Conservation (phyloP, 495 filamentous ascomycete species). For the Extremus antarcticus region DNA sequence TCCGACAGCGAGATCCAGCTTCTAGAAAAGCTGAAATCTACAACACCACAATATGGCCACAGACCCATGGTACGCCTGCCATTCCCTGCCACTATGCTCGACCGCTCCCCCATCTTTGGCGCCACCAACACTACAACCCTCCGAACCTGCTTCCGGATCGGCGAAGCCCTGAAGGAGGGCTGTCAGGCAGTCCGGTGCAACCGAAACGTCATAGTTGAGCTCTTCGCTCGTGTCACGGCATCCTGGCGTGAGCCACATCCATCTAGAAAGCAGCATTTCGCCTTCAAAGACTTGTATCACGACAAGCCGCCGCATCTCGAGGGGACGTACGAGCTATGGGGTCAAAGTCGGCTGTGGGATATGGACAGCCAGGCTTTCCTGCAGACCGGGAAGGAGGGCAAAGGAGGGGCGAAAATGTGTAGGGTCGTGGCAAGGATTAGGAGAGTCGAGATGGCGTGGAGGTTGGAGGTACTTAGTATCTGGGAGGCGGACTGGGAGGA, state of each 20-base stretch:
- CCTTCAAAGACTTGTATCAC: constrained; percentile 49
- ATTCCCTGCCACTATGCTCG: constrained; percentile 39
- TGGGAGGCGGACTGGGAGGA: constrained; percentile 44
- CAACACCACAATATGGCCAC: neutral
- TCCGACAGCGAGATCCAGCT: constrained; percentile 9
- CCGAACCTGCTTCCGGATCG: constrained; percentile 51
- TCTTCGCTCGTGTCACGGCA: constrained; percentile 46
- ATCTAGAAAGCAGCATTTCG: constrained; percentile 43
- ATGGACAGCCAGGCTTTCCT: constrained; percentile 34
- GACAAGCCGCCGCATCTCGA: constrained; percentile 41
- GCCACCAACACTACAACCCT: constrained; percentile 37
- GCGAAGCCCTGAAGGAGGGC: constrained; percentile 40
- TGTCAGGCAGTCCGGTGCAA: constrained; percentile 31
- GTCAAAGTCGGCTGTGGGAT: constrained; percentile 36
- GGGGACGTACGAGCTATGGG: constrained; percentile 42
- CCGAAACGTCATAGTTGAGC: constrained; percentile 43
- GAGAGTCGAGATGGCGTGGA: constrained; percentile 35
- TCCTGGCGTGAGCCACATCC: constrained; percentile 37
- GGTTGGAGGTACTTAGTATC: constrained; percentile 41
- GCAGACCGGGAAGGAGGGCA: neutral
- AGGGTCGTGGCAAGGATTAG: constrained; percentile 44
- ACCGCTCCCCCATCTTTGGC: constrained; percentile 43
- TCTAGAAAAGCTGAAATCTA: constrained; percentile 1
- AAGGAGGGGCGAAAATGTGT: constrained; percentile 30
- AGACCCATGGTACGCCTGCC: constrained; percentile 35